Evolutionary conservation across 371 early-diverging fungal species (phyloP).

Genomic region (Mucor racemosus): DNA sequence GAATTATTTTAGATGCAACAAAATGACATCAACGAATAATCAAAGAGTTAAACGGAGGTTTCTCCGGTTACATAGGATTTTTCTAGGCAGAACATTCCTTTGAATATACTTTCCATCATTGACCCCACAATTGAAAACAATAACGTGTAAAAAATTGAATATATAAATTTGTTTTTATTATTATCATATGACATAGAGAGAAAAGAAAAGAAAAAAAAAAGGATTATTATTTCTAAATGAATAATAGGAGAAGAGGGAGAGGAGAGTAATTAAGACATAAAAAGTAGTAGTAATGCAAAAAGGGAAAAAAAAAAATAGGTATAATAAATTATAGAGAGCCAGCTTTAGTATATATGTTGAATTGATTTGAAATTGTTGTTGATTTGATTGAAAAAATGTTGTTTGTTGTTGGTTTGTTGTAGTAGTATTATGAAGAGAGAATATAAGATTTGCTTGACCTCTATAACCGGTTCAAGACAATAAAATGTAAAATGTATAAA

Average conservation of each 20-base stretch:
- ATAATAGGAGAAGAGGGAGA: slow-evolving; percentile 3
- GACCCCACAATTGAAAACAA: too few relatives aligned
- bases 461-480: slow-evolving; percentile 23
- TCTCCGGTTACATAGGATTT: background rate
- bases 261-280: slow-evolving; percentile 2
- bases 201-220: background rate
- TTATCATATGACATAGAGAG: slow-evolving; percentile 5
- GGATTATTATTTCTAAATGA: background rate
- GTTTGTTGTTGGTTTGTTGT: background rate
- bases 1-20: slow-evolving; percentile 1
- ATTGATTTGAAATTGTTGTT: slow-evolving; percentile 1
- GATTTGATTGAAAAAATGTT: slow-evolving; percentile 6
- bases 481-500: background rate
- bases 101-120: background rate
- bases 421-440: background rate
- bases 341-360: slow-evolving; percentile 14
- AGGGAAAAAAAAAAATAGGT: slow-evolving; percentile 9
- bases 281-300: slow-evolving; percentile 3
- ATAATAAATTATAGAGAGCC: slow-evolving; percentile 11
- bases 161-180: background rate
- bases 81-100: slow-evolving; percentile 1
- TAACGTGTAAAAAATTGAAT: background rate
- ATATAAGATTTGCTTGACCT: slow-evolving; percentile 12
- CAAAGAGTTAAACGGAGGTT: background rate
- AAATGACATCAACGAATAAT: background rate